Evolutionary conservation across 768 basidiomycete genomes (phyloP).

Genomic region (Mycena maculata): DNA sequence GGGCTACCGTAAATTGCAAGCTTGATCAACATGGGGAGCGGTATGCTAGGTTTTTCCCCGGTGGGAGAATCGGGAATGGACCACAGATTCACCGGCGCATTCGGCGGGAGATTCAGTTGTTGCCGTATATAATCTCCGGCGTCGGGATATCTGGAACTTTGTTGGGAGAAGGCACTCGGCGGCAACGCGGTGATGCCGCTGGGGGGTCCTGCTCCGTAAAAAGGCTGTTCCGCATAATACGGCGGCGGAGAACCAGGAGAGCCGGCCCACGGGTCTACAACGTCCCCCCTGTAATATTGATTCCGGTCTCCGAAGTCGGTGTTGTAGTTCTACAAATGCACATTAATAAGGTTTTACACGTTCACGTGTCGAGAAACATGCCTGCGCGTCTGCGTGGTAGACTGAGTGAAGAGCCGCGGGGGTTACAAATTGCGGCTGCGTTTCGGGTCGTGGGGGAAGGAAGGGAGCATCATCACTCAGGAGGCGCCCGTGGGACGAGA

Average conservation of each 20-base stretch:
- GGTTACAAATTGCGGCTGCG: background rate
- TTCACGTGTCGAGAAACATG: slow-evolving; percentile 8
- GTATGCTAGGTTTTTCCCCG: slow-evolving; percentile 51
- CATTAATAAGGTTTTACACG: background rate
- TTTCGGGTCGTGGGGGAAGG: slow-evolving; percentile 18
- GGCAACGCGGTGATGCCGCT: slow-evolving; percentile 16
- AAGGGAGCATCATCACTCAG: slow-evolving; percentile 13
- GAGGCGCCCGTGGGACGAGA: slow-evolving; percentile 1
- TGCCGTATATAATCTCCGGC: slow-evolving; percentile 59
- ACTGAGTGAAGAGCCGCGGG: background rate
- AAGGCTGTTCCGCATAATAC: background rate
- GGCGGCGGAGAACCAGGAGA: slow-evolving; percentile 4
- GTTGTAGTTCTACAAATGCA: background rate
- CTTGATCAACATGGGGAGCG: slow-evolving; percentile 55
- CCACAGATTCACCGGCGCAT: slow-evolving; percentile 46
- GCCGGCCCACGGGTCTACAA: slow-evolving; percentile 10
- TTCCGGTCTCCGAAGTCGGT: background rate
- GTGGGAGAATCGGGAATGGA: slow-evolving; percentile 54
- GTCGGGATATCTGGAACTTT: slow-evolving; percentile 40
- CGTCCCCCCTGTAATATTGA: slow-evolving; percentile 6
- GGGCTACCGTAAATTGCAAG: slow-evolving; percentile 76
- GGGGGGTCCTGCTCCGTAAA: background rate
- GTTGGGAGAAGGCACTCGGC: slow-evolving; percentile 22
- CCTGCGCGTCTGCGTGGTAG: background rate
- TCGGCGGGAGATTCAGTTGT: slow-evolving; percentile 49